phyloP scores from a whole-genome alignment of 2,329 filamentous ascomycete species.

The Pyricularia pennisetigena region DNA sequence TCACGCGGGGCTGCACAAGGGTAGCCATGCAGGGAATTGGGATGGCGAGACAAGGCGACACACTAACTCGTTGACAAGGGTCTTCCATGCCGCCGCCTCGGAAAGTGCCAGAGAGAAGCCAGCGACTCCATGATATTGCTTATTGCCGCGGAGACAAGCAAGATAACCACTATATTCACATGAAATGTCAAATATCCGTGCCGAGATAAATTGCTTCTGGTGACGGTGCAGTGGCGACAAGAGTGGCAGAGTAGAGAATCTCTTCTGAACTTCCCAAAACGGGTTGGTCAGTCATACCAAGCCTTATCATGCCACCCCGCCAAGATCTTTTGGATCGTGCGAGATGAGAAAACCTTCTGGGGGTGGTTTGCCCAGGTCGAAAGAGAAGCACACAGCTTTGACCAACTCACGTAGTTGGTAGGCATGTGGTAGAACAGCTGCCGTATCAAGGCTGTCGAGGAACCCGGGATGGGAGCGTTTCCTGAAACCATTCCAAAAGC shows the following conservation, averaged over 20 bases:
- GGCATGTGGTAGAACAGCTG: not conserved
- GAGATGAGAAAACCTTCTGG: not conserved
- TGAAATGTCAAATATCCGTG: not conserved
- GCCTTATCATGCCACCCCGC: not conserved
- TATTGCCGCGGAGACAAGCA: not conserved
- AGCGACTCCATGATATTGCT: not conserved
- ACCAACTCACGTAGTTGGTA: not conserved
- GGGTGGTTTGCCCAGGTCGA: not conserved
- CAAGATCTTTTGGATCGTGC: not conserved
- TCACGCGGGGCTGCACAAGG: not conserved
- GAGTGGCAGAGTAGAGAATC: not conserved
- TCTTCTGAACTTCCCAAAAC: not conserved
- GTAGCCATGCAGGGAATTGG: not conserved
- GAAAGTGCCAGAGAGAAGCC: not conserved
- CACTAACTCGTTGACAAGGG: not conserved
- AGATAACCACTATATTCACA: not conserved
- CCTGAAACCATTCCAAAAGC: not conserved
- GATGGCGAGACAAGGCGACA: not conserved
- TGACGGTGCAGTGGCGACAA: not conserved
- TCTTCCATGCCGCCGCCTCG: not conserved
- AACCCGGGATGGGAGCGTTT: not conserved
- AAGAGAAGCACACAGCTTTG: not conserved
- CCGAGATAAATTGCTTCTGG: not conserved
- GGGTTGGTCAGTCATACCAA: not conserved
- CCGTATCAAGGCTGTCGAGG: not conserved